Evolutionary conservation across 208 protist genomes (phyloP).

Genomic region (Willaertia magna): DNA sequence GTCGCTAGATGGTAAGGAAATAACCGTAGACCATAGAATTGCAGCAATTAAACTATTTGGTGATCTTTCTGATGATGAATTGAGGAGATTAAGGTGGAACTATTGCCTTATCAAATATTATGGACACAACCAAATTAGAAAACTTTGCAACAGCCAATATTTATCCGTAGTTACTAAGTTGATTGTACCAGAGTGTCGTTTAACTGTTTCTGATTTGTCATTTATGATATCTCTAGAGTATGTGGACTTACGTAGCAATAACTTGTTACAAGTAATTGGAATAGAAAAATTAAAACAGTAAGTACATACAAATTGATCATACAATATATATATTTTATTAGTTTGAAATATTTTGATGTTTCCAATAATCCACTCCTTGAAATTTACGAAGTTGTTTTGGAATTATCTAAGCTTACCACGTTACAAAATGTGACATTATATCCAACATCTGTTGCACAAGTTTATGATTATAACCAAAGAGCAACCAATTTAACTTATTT

Average conservation of each 20-base stretch:
- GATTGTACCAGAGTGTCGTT: background rate
- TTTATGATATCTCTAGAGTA: background rate
- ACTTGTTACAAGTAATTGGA: background rate
- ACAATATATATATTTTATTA: too few relatives aligned
- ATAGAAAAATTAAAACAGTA: background rate
- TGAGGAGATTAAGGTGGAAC: background rate
- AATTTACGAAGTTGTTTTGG: too few relatives aligned
- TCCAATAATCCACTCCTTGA: too few relatives aligned
- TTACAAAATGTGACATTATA: too few relatives aligned
- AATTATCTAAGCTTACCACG: too few relatives aligned
- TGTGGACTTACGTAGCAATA: background rate
- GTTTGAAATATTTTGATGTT: too few relatives aligned
- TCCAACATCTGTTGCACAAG: too few relatives aligned
- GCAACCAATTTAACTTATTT: background rate
- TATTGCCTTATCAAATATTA: background rate
- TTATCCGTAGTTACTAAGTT: background rate
- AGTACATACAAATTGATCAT: too few relatives aligned
- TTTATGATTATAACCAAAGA: too few relatives aligned
- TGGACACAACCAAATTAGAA: background rate
- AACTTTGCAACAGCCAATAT: background rate
- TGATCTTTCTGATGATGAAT: background rate
- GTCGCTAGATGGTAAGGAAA: background rate
- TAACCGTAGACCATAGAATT: background rate
- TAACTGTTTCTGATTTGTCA: background rate
- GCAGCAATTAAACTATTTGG: background rate